These are phyloP conservation scores for Didymella pinodella DNA, from an alignment of 2,329 filamentous ascomycete species.

Conservation along the genomic window DNA sequence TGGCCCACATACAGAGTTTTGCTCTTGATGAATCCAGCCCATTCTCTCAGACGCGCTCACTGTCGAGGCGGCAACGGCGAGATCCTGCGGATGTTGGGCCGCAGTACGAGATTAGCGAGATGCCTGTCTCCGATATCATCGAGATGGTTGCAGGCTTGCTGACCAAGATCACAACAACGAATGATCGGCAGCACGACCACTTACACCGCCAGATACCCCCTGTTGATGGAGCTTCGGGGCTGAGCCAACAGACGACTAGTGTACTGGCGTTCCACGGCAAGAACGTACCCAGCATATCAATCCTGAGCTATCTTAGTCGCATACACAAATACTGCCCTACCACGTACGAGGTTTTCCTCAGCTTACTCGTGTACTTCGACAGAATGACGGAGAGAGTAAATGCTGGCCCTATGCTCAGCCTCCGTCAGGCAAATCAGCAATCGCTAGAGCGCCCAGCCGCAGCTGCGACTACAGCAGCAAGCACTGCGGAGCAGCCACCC, in stretches of 20 bases:
- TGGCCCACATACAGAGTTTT: slow-evolving; percentile 90
- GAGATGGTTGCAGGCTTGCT: slow-evolving; percentile 98
- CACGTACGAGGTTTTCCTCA: slow-evolving; percentile 97
- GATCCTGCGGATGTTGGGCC: slow-evolving; percentile 61
- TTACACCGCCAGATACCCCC: slow-evolving; percentile 77
- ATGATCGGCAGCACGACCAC: slow-evolving; percentile 92
- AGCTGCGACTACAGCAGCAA: slow-evolving; percentile 38
- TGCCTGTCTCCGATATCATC: slow-evolving; percentile 97
- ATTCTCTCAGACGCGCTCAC: slow-evolving; percentile 58
- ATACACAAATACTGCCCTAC: slow-evolving; percentile 99
- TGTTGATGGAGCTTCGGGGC: slow-evolving; percentile 64
- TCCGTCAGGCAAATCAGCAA: slow-evolving; percentile 62
- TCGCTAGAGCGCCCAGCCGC: slow-evolving; percentile 51
- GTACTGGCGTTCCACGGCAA: slow-evolving; percentile 98
- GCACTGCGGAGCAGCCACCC: slow-evolving; percentile 26
- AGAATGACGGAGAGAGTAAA: slow-evolving; percentile 98
- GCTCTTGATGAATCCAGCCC: slow-evolving; percentile 77
- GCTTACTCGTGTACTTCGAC: slow-evolving; percentile 95
- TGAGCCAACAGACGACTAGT: slow-evolving; percentile 70
- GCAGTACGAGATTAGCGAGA: slow-evolving; percentile 93
- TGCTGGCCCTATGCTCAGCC: slow-evolving; percentile 73
- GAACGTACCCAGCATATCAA: slow-evolving; percentile 96
- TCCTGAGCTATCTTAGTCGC: slow-evolving; percentile 90
- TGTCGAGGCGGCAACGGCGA: slow-evolving; percentile 53
- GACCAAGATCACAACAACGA: slow-evolving; percentile 96